These are phyloP conservation scores for Cupressus sempervirens DNA, from an alignment of 75 land plant genomes.

Conservation along the genomic window DNA sequence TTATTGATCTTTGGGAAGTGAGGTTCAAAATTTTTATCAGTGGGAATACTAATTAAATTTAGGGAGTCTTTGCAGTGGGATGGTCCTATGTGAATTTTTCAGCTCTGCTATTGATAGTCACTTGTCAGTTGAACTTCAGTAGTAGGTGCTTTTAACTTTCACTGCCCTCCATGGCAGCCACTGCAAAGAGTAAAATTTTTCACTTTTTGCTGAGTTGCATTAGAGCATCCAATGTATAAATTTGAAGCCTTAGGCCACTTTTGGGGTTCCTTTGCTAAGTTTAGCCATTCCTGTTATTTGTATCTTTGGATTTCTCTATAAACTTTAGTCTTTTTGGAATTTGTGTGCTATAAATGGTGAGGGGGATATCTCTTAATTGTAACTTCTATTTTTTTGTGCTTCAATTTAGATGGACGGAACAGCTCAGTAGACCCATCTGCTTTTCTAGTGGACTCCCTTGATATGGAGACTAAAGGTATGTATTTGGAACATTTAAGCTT, in stretches of 20 bases:
- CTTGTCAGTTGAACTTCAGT: background rate
- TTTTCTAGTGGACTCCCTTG: background rate
- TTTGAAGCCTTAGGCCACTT: background rate
- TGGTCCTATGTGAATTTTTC: background rate
- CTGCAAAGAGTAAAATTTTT: no score
- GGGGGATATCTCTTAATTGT: background rate
- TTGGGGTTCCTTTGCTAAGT: background rate
- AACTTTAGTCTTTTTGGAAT: background rate
- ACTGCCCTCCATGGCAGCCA: background rate
- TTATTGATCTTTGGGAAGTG: background rate
- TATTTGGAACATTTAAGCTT: background rate
- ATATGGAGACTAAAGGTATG: conserved; percentile 8
- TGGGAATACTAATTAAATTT: background rate
- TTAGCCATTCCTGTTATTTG: background rate
- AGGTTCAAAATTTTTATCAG: background rate
- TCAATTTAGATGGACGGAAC: background rate
- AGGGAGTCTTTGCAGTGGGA: background rate
- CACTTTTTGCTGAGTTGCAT: background rate
- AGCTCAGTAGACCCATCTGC: background rate
- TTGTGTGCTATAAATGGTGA: background rate
- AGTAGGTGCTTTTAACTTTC: background rate
- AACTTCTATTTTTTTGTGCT: background rate
- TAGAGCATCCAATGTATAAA: background rate
- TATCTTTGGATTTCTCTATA: background rate
- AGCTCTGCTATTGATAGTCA: background rate